phyloP scores from a whole-genome alignment of 1,284 basidiomycete genomes.

The Cryptococcus amylolentus region DNA sequence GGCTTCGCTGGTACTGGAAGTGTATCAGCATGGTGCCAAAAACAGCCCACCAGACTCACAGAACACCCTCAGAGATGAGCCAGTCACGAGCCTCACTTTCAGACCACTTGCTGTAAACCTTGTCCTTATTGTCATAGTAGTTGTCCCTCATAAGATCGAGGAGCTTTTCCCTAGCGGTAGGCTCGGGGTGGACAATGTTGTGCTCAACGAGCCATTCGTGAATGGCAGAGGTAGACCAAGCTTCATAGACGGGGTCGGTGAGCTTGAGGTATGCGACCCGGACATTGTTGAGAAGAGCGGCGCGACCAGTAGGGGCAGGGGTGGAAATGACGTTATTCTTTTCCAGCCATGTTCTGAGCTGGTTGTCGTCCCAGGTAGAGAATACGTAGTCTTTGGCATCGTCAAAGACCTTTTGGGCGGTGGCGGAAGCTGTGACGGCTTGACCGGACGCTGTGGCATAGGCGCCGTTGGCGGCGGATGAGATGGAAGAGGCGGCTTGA shows the following conservation, averaged over 20 bases:
- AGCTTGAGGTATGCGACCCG: conserved; percentile 62
- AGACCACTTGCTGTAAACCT: conserved; percentile 67
- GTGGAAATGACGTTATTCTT: conserved; percentile 68
- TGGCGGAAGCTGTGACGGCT: conserved; percentile 53
- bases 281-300: conserved; percentile 68
- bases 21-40: neutral
- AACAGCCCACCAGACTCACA: conserved; percentile 31
- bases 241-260: conserved; percentile 66
- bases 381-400: conserved; percentile 80
- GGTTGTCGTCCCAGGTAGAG: conserved; percentile 78
- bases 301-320: conserved; percentile 60
- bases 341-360: conserved; percentile 62
- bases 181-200: conserved; percentile 62
- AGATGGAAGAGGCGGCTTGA: conserved; percentile 48
- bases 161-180: conserved; percentile 66
- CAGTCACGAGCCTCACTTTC: conserved; percentile 48
- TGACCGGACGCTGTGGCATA: conserved; percentile 36
- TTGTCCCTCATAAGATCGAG: conserved; percentile 68
- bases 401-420: conserved; percentile 56
- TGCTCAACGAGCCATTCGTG: conserved; percentile 81
- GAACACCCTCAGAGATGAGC: conserved; percentile 51
- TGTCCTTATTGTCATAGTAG: conserved; percentile 64
- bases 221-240: conserved; percentile 80
- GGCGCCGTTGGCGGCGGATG: conserved; percentile 55
- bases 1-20: conserved; percentile 52